These are phyloP conservation scores for Cucumis cinereus DNA, from an alignment of 306 rosid species.

Conservation along the genomic window DNA sequence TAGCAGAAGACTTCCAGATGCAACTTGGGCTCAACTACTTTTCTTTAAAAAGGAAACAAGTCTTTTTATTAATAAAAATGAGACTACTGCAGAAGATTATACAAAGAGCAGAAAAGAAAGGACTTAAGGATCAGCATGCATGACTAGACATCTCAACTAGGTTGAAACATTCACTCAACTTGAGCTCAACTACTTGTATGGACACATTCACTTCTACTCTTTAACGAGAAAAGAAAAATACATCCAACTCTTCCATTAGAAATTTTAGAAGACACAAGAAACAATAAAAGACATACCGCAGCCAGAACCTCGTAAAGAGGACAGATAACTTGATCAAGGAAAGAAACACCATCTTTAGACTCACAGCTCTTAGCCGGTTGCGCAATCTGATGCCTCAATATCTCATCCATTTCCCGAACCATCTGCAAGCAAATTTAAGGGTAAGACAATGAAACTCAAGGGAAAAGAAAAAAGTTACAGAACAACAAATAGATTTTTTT, in stretches of 20 bases:
- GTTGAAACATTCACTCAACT: not conserved
- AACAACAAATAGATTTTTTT: not conserved
- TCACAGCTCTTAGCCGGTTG: slow-evolving; percentile 82
- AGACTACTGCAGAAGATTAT: no score
- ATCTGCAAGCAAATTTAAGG: slow-evolving; percentile 42
- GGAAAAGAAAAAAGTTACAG: not conserved
- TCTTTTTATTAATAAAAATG: no score
- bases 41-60: not conserved
- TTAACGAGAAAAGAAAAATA: not conserved
- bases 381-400: slow-evolving; percentile 36
- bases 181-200: not conserved
- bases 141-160: no score
- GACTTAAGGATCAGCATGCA: no score
- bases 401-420: slow-evolving; percentile 91
- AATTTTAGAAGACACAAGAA: not conserved
- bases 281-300: slow-evolving; percentile 44
- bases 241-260: not conserved
- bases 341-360: slow-evolving; percentile 51
- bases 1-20: not conserved
- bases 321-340: slow-evolving; percentile 66
- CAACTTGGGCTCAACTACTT: not conserved
- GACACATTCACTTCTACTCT: not conserved
- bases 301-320: slow-evolving; percentile 67
- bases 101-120: no score
- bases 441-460: not conserved